These are phyloP conservation scores for Flaveria floridana DNA, from an alignment of 140 eudicot genomes.

Conservation along the genomic window DNA sequence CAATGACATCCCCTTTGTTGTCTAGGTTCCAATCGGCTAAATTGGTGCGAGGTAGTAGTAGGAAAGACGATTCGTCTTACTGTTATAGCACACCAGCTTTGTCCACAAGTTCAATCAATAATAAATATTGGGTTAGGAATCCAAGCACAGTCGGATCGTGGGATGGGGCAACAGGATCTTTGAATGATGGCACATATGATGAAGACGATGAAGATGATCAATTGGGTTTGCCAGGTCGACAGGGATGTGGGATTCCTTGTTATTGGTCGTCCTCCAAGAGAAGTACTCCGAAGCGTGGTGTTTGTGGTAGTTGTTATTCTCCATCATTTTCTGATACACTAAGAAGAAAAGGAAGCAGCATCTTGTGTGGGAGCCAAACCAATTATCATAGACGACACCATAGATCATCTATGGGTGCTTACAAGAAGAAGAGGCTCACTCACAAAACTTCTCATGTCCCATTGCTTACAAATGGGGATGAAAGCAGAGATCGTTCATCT, in stretches of 20 bases:
- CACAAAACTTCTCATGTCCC: constrained; percentile 68
- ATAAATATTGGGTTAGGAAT: constrained; percentile 49
- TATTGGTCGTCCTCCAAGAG: constrained; percentile 79
- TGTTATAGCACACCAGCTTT: constrained; percentile 84
- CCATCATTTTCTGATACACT: constrained; percentile 86
- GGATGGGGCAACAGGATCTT: constrained; percentile 75
- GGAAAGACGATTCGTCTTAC: constrained; percentile 72
- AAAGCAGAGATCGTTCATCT: constrained; percentile 66
- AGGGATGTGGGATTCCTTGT: constrained; percentile 96
- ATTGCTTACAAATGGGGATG: constrained; percentile 58
- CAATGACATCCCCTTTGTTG: constrained; percentile 67
- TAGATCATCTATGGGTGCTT: constrained; percentile 42
- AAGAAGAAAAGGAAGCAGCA: constrained; percentile 76
- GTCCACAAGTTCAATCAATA: constrained; percentile 69
- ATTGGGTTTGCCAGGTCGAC: constrained; percentile 65
- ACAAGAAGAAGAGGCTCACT: constrained; percentile 51
- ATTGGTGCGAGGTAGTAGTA: constrained; percentile 46
- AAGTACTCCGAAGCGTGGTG: constrained; percentile 65
- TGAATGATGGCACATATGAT: constrained; percentile 58
- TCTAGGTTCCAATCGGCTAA: constrained; percentile 58
- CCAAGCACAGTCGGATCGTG: constrained; percentile 88
- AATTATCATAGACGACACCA: constrained; percentile 50
- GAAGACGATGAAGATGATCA: constrained; percentile 65
- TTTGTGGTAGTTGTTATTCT: constrained; percentile 70
- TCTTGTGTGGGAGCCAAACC: constrained; percentile 71